Evolutionary conservation across 164 flowering plant species (phyloP).

Genomic region (Chimonanthus praecox): DNA sequence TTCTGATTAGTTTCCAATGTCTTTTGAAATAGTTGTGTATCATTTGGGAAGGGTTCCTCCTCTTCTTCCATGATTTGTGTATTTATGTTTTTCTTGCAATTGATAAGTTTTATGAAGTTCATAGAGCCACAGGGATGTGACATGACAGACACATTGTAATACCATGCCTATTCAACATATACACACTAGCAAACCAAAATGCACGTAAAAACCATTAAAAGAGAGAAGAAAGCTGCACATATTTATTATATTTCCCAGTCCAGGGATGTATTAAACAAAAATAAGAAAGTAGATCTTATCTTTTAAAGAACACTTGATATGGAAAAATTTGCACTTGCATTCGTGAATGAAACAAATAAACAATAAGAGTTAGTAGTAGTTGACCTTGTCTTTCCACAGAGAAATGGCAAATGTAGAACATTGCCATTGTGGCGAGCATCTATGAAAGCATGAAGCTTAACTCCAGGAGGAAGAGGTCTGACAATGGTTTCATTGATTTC

Average conservation of each 20-base stretch:
- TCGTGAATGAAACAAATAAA: no score
- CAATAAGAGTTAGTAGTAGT: background rate
- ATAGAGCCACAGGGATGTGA: no score
- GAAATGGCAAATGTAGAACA: constrained; percentile 67
- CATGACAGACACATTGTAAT: no score
- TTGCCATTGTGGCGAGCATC: constrained; percentile 93
- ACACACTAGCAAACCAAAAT: no score
- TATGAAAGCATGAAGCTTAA: constrained; percentile 77
- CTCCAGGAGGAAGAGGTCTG: constrained; percentile 68
- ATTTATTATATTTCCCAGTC: background rate
- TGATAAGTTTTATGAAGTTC: no score
- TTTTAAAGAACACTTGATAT: background rate
- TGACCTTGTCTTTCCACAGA: constrained; percentile 80
- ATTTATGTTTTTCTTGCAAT: no score
- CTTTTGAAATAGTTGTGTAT: no score
- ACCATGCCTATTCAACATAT: no score
- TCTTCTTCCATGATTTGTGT: no score
- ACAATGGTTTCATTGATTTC: constrained; percentile 75
- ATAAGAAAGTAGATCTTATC: background rate
- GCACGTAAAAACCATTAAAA: background rate
- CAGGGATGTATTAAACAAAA: background rate
- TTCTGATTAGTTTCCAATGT: no score
- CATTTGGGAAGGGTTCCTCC: no score
- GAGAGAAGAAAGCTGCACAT: background rate
- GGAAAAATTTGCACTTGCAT: background rate